Evolutionary conservation across 2,329 filamentous ascomycete species (phyloP).

Genomic region (Paecilomyces fulvus): DNA sequence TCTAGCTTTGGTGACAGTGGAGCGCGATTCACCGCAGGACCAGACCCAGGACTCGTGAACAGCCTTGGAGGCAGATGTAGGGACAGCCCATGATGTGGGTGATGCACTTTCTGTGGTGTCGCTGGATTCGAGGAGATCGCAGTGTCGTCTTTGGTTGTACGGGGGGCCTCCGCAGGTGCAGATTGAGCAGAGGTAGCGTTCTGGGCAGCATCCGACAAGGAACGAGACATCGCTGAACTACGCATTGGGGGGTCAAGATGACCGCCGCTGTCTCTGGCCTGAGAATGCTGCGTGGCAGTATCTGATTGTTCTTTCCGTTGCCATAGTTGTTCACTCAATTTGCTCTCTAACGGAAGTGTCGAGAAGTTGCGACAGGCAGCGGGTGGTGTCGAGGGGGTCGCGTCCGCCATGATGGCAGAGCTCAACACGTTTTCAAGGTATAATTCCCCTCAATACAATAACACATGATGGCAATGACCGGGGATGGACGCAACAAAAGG

Average conservation of each 20-base stretch:
- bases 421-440: neutral
- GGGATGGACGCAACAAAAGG: neutral
- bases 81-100: constrained; percentile 56
- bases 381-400: constrained; percentile 13
- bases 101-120: constrained; percentile 63
- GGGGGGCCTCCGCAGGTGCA: constrained; percentile 44
- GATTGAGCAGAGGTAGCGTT: constrained; percentile 52
- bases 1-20: constrained; percentile 83
- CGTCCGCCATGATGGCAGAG: constrained; percentile 6
- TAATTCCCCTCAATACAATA: neutral
- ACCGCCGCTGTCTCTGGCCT: constrained; percentile 6
- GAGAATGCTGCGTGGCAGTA: constrained; percentile 6
- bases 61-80: constrained; percentile 57
- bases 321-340: constrained; percentile 28
- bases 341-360: constrained; percentile 23
- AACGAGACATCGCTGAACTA: constrained; percentile 47
- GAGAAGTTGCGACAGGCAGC: constrained; percentile 13
- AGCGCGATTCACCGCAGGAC: constrained; percentile 47
- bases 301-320: constrained; percentile 15
- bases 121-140: constrained; percentile 48
- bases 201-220: constrained; percentile 58
- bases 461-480: neutral
- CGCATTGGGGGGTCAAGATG: constrained; percentile 17
- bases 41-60: constrained; percentile 34
- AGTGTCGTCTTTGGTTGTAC: constrained; percentile 60